Conservation (phyloP, 208 protist genomes). For the Acanthamoeba healyi region DNA sequence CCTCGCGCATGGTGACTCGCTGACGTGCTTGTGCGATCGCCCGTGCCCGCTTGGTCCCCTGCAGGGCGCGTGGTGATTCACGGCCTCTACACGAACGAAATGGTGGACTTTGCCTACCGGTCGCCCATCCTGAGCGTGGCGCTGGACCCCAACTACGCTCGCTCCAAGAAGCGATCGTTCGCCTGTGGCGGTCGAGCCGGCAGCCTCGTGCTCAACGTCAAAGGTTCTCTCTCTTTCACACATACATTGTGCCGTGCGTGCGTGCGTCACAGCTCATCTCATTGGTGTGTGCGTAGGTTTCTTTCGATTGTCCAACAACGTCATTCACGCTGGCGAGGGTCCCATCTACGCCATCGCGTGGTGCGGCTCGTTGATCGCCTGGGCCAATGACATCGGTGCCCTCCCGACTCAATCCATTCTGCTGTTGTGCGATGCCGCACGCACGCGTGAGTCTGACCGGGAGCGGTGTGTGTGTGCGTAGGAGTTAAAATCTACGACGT, state of each 20-base stretch:
- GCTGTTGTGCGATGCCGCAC: background rate
- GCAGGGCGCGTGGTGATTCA: constrained; percentile 88
- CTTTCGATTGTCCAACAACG: constrained; percentile 84
- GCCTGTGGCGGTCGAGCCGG: constrained; percentile 89
- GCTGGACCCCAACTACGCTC: constrained; percentile 89
- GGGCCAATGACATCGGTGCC: constrained; percentile 89
- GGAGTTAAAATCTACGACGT: constrained; percentile 90
- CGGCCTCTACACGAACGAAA: constrained; percentile 78
- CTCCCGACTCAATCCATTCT: background rate
- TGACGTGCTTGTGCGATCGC: background rate
- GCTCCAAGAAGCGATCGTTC: constrained; percentile 84
- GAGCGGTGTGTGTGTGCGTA: background rate
- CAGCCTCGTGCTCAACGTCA: constrained; percentile 88
- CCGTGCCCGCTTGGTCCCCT: no score
- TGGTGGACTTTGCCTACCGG: constrained; percentile 78
- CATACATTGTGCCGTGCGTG: background rate
- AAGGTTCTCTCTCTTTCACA: constrained; percentile 86
- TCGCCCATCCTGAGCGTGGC: constrained; percentile 88
- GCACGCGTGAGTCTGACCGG: background rate
- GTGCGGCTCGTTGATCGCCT: constrained; percentile 89
- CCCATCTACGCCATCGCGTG: constrained; percentile 88
- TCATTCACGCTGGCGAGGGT: constrained; percentile 91
- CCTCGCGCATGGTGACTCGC: no score
- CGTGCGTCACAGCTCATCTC: background rate
- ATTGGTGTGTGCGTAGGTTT: constrained; percentile 67